Evolutionary conservation across 352 stramenopile species (phyloP), one percentile per base, ranked within the genome.

Genomic region (Blastocystis sp.): DNA sequence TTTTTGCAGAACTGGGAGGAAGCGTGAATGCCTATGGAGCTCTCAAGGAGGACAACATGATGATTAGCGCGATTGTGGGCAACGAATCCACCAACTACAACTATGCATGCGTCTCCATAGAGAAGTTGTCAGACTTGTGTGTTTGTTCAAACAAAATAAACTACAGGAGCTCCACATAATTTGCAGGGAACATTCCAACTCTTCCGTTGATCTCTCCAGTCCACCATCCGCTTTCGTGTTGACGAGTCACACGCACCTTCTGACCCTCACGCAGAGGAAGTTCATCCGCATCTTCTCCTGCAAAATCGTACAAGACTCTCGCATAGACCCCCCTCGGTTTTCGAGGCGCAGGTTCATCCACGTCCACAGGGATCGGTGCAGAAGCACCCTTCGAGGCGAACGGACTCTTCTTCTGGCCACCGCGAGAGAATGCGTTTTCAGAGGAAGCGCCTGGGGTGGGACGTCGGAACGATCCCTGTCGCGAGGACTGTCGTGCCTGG

Each of bases 161-260:
- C n/a, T 76, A 73, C 45, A 89, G 43, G 20, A 89, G 50, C 41
- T 89, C 70, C 24, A 89, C 78, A 78, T 89, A 89, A 13, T 73
- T 89, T 13, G 78, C 78, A 34, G 78, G 78, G 78, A 89, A 89
- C n/a, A 89, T 76, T 16, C 78, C 78, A 45, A 79, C 45, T 24
- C 76, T 65, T 2, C 78, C 78, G 39, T 76, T 76, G 16, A 76
- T 68, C 78, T 89, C 78, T 30, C 78, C 78, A 3, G 78, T 89
- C 78, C 78, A 89, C 78, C 78, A 89, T 39, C 78, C 78, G n/a
- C 63, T 79, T 24, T 75, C 54, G 45, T 89, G 78, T 54, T 89
- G 78, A 39, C 66, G 37, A 16, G 66, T 79, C 13, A 89, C 78
- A 78, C 66, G 66, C 20, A 89, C 78, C 66, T 89, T 79, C 63